Evolutionary conservation across 495 filamentous ascomycete genomes (phyloP).

Genomic region (Massariosphaeria phaeospora): DNA sequence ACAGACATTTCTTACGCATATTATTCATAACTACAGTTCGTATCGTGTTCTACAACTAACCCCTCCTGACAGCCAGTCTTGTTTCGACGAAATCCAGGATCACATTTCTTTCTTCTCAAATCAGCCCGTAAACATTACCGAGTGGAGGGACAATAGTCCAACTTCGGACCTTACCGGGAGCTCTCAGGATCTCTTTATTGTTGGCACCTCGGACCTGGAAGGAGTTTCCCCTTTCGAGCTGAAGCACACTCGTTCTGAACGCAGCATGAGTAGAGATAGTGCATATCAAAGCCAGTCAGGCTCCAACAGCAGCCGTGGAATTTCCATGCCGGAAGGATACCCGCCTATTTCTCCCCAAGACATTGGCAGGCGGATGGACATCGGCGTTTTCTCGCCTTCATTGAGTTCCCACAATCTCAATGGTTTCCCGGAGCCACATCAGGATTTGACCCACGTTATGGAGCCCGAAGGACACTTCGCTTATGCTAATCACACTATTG

Average conservation of each 20-base stretch:
- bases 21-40: neutral
- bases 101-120: slow-evolving; percentile 22
- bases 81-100: slow-evolving; percentile 22
- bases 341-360: slow-evolving; percentile 17
- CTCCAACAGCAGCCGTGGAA: slow-evolving; percentile 18
- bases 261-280: slow-evolving; percentile 36
- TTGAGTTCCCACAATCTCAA: slow-evolving; percentile 40
- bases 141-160: slow-evolving; percentile 38
- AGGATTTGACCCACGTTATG: slow-evolving; percentile 14
- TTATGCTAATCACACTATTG: slow-evolving; percentile 24
- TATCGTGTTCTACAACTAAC: slow-evolving; percentile 26
- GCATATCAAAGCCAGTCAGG: slow-evolving; percentile 32
- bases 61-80: slow-evolving; percentile 27
- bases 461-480: slow-evolving; percentile 19
- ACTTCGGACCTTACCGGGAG: slow-evolving; percentile 28
- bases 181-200: slow-evolving; percentile 28
- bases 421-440: slow-evolving; percentile 14
- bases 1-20: slow-evolving; percentile 1
- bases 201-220: slow-evolving; percentile 6
- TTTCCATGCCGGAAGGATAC: slow-evolving; percentile 13
- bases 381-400: slow-evolving; percentile 39
- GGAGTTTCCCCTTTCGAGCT: slow-evolving; percentile 13
- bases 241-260: slow-evolving; percentile 29
- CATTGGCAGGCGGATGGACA: slow-evolving; percentile 11
- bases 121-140: slow-evolving; percentile 26